phyloP scores from a whole-genome alignment of 2,329 filamentous ascomycete species.

The Cylindrodendrum hubeiense region DNA sequence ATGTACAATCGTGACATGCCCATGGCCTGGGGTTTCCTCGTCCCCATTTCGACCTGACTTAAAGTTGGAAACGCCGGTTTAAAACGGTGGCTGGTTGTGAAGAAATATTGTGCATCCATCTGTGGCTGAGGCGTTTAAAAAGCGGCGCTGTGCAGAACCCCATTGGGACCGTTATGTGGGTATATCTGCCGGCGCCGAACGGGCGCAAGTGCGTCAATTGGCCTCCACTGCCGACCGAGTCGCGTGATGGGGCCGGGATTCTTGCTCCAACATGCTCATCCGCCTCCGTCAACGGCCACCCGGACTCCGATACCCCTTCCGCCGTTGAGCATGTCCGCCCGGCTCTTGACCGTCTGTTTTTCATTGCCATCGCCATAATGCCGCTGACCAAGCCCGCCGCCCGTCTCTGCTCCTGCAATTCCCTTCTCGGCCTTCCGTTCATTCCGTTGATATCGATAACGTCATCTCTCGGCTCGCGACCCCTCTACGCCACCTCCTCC shows the following conservation, averaged over 20 bases:
- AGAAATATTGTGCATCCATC: too few relatives aligned
- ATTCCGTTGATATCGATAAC: conserved; percentile 35
- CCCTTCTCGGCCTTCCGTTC: conserved; percentile 30
- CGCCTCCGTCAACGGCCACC: not conserved
- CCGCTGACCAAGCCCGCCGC: conserved; percentile 36
- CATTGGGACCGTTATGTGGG: too few relatives aligned
- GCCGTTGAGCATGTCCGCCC: conserved; percentile 36
- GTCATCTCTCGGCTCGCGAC: conserved; percentile 35
- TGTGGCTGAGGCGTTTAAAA: too few relatives aligned
- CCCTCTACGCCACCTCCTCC: conserved; percentile 22
- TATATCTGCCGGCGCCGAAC: too few relatives aligned
- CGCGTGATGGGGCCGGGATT: conserved; percentile 20
- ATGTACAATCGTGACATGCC: too few relatives aligned
- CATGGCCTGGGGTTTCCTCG: too few relatives aligned
- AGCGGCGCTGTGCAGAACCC: too few relatives aligned
- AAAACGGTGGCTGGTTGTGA: too few relatives aligned
- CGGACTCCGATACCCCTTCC: conserved; percentile 27
- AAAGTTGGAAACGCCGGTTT: too few relatives aligned
- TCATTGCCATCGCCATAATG: conserved; percentile 32
- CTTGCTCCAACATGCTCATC: conserved; percentile 43
- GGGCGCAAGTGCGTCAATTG: conserved; percentile 27
- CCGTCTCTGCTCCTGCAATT: conserved; percentile 37
- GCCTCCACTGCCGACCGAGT: not conserved
- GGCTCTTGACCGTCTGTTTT: conserved; percentile 19
- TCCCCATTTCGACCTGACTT: too few relatives aligned